A percentile compares a stretch with the other conserved stretches of the same genome.
These are phyloP conservation scores for Trametes cubensis DNA, from an alignment of 768 basidiomycete genomes.

Conservation along the genomic window DNA sequence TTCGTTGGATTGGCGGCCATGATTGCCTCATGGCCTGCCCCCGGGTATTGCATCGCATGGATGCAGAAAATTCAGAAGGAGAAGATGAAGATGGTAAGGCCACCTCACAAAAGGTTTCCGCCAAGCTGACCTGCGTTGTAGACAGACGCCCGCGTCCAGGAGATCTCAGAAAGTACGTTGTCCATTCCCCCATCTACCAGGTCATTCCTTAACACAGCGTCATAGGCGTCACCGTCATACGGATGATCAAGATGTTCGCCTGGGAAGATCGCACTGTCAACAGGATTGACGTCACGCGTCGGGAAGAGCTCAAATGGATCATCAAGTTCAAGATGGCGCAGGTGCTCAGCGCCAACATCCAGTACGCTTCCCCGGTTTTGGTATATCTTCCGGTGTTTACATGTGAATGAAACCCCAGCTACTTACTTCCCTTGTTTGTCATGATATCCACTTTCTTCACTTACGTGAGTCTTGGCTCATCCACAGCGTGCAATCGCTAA, in stretches of 20 bases:
- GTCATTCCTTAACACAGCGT: background rate
- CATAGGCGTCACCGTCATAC: slow-evolving; percentile 38
- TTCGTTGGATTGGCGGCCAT: slow-evolving; percentile 47
- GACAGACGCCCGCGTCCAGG: no score
- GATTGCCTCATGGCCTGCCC: slow-evolving; percentile 43
- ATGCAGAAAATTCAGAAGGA: slow-evolving; percentile 38
- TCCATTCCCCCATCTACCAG: no score
- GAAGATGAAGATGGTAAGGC: slow-evolving; percentile 43
- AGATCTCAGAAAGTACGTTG: no score
- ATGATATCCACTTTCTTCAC: slow-evolving; percentile 67
- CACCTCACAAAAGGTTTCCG: no score
- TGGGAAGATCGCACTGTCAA: slow-evolving; percentile 50
- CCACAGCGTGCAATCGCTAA: no score
- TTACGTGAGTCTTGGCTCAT: slow-evolving; percentile 37
- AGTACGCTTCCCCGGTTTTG: slow-evolving; percentile 37
- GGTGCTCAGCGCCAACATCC: slow-evolving; percentile 45
- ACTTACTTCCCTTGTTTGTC: slow-evolving; percentile 58
- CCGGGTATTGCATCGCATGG: slow-evolving; percentile 40
- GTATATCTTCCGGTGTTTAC: background rate
- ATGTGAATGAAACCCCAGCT: slow-evolving; percentile 52
- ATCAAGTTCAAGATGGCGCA: slow-evolving; percentile 53
- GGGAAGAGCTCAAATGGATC: slow-evolving; percentile 52
- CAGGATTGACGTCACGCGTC: slow-evolving; percentile 39
- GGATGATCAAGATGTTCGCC: slow-evolving; percentile 52
- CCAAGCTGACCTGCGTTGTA: no score